Evolutionary conservation across 2,329 filamentous ascomycete genomes (phyloP), one percentile per base, ranked within the genome.

Genomic region (Sclerotinia nivalis): DNA sequence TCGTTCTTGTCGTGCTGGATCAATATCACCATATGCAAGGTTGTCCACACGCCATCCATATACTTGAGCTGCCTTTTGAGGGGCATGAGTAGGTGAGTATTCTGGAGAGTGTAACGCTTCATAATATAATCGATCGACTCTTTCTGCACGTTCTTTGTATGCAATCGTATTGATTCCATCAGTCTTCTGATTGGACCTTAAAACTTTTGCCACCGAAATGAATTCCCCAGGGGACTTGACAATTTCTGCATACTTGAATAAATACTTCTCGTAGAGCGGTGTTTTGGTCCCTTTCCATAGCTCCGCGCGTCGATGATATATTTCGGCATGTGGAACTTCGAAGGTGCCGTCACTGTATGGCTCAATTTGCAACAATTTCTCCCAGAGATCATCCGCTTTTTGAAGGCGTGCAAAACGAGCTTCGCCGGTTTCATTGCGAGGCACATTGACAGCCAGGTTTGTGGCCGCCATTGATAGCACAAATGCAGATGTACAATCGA

Each of bases 141-240:
- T 65, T 65, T 65, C 61, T 2, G 47, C 61, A 52, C 61, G 61
- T 43, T 65, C 61, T 65, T 65, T 54, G n/a, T 64, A 64, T 52
- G 61, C 47, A 34, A 28, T 64, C 15, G 61, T 64, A 9, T 64
- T 64, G n/a, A 64, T 64, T 40, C 61, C 61, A 18, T 64, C 61
- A 6, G 61, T 64, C 40, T 28, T 64, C n/a, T 64, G 61, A 15
- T 64, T 64, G 15, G 61, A 52, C 15, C 61, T 64, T 25, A 64
- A 28, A 12, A 64, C 61, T 52, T 64, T 64, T 52, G 61, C 61
- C 8, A 64, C 61, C 13, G 61, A 64, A n/a, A 64, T 64, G 15
- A 52, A n/a, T 64, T 64, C 61, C 28, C n/a, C 31, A 8, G 61
- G 61, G 13, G 47, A 43, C 34, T 64, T 52, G 47, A 64, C 9